phyloP scores from a whole-genome alignment of 768 basidiomycete species.

The Boletales sp. region DNA sequence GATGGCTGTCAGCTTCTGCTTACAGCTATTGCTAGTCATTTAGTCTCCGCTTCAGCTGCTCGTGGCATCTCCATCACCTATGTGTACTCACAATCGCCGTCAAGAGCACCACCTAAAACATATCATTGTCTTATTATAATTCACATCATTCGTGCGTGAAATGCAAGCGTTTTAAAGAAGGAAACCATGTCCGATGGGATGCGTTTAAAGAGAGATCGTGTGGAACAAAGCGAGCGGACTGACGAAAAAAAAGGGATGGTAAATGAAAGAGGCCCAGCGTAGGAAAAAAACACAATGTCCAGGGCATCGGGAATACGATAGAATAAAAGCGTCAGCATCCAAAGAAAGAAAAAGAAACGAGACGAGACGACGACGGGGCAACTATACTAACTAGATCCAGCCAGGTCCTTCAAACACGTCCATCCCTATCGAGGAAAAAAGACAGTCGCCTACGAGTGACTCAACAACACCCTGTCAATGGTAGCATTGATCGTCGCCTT shows the following conservation, averaged over 20 bases:
- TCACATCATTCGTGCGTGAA: no score
- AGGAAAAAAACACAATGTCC: constrained; percentile 11
- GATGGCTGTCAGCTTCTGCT: no score
- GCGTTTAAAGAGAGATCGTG: background rate
- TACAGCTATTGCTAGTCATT: no score
- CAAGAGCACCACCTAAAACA: no score
- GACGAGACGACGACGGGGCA: background rate
- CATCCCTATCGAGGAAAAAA: constrained; percentile 1
- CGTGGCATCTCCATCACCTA: no score
- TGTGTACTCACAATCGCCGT: no score
- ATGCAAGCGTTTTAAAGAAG: no score
- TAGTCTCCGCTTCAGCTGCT: no score
- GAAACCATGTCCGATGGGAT: no score
- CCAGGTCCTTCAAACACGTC: constrained; percentile 17
- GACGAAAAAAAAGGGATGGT: background rate
- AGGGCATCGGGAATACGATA: background rate
- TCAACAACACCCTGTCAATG: constrained; percentile 68
- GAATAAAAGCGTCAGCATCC: constrained; percentile 14
- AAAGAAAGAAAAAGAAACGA: background rate
- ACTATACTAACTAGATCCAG: constrained; percentile 18
- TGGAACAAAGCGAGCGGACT: background rate
- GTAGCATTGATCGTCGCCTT: constrained; percentile 74
- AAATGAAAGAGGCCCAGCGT: background rate
- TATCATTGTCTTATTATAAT: no score
- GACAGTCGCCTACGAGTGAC: constrained; percentile 31